Evolutionary conservation across 768 basidiomycete genomes (phyloP).

Genomic region (Obba rivulosa): DNA sequence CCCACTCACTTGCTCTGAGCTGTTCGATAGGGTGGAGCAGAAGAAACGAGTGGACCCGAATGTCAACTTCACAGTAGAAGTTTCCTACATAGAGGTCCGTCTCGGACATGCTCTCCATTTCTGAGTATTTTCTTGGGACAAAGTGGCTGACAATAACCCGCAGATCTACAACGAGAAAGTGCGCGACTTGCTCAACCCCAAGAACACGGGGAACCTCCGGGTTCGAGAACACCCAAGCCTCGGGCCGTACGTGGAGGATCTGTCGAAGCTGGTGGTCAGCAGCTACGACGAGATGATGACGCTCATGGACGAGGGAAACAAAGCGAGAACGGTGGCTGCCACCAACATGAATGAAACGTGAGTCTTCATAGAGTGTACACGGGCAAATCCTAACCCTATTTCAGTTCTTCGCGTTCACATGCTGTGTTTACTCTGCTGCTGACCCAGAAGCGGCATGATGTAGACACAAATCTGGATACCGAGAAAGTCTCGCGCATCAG

Average conservation of each 20-base stretch:
- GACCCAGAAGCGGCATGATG: slow-evolving; percentile 87
- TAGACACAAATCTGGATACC: slow-evolving; percentile 80
- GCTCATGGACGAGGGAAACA: slow-evolving; percentile 99
- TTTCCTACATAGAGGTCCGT: slow-evolving; percentile 92
- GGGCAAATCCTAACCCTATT: slow-evolving; percentile 2
- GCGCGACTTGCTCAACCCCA: slow-evolving; percentile 93
- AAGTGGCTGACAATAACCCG: not conserved
- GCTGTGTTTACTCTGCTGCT: slow-evolving; percentile 95
- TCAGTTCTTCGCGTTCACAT: slow-evolving; percentile 91
- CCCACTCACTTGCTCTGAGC: slow-evolving; percentile 88
- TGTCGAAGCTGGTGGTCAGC: slow-evolving; percentile 88
- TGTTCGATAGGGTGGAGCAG: slow-evolving; percentile 77
- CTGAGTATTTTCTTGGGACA: too few relatives aligned
- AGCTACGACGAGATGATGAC: slow-evolving; percentile 97
- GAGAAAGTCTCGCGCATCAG: slow-evolving; percentile 99
- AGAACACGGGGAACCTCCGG: slow-evolving; percentile 92
- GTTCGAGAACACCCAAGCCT: slow-evolving; percentile 96
- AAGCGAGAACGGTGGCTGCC: slow-evolving; percentile 95
- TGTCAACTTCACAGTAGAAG: slow-evolving; percentile 86
- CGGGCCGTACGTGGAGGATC: slow-evolving; percentile 98
- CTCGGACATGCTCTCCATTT: not conserved
- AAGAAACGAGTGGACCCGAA: slow-evolving; percentile 62
- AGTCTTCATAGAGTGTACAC: slow-evolving; percentile 21
- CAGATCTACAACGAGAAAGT: slow-evolving; percentile 98
- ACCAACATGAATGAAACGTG: slow-evolving; percentile 99